Base-by-base conservation (phyloP, 345 rosid species). In the Psidium guajava region DNA sequence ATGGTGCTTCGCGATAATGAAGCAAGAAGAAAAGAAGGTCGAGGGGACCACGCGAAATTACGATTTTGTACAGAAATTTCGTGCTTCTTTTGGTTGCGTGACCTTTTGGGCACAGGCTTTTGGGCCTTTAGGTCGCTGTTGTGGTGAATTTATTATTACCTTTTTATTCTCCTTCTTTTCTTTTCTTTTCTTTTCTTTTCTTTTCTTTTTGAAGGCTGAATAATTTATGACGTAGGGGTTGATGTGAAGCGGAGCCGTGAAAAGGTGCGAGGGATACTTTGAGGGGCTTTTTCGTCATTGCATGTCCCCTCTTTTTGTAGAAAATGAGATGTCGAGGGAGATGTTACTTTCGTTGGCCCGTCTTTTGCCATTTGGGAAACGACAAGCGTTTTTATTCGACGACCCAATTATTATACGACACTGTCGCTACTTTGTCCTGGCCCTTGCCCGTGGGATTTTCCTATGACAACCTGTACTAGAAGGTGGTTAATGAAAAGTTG, bases 341-440 rank as follows among this genome's bases (percentile, higher is more conserved):
- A 82, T 56, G 87, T 50, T 86, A 84, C 89, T 89, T 85, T 88
- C 85, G 42, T 61, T 88, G 84, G 82, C 82, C 82, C 86, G 59
- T 24, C 52, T 55, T 88, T 83, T 54, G 86, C 88, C 85, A 82
- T 90, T 85, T 50, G 42, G 47, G 88, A 90, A 89, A 90, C 91
- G 95, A 91, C 94, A 87, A 88, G 88, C 50, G 75, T 80, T 59
- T 89, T 87, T 87, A 86, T 90, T 91, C 90, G 87, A 91, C 90
- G 88, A 84, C 89, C 53, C 24, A 83, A 75, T 69, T 53, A 85
- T 89, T 56, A 88, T 28, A 85, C 82, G 93, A 88, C 92, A 84
- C 87, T 90, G 85, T 49, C 24, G 44, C 75, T 50, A 49, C 21
- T 64, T 84, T 84, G 85, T 84, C 85, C 52, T 22, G 85, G 47